A percentile compares a stretch with the other conserved stretches of the same genome.
These are phyloP conservation scores for Ogataea pini DNA, from an alignment of 805 yeast genomes.

Conservation along the genomic window DNA sequence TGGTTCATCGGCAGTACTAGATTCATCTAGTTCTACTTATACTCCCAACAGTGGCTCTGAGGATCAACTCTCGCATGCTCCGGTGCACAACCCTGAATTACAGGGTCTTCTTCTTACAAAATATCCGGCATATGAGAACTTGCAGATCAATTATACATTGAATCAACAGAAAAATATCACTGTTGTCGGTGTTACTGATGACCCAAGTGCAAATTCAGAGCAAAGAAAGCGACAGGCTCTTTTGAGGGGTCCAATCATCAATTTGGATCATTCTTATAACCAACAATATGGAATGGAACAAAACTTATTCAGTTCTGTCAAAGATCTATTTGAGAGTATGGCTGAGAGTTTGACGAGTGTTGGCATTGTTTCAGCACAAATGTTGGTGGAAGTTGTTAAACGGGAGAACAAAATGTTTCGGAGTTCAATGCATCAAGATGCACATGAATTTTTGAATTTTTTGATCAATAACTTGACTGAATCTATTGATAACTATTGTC, in stretches of 20 bases:
- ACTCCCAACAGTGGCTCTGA: constrained; percentile 8
- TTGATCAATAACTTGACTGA: constrained; percentile 69
- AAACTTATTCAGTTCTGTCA: constrained; percentile 63
- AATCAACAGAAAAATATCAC: constrained; percentile 47
- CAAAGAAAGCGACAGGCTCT: constrained; percentile 77
- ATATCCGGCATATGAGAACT: constrained; percentile 37
- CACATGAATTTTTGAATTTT: constrained; percentile 93
- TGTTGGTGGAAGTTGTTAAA: constrained; percentile 73
- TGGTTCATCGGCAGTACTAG: neutral
- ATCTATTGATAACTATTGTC: constrained; percentile 41
- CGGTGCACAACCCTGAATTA: constrained; percentile 23
- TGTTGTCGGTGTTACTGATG: constrained; percentile 46
- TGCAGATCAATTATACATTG: constrained; percentile 38
- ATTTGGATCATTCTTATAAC: constrained; percentile 68
- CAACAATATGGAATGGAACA: constrained; percentile 50
- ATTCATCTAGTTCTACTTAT: neutral
- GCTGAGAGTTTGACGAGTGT: constrained; percentile 64
- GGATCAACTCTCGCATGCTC: constrained; percentile 10
- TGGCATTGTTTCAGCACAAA: constrained; percentile 84
- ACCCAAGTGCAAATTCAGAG: constrained; percentile 54
- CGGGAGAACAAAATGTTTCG: constrained; percentile 82
- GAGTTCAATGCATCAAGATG: constrained; percentile 96
- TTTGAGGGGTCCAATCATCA: constrained; percentile 77
- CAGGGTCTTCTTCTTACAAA: constrained; percentile 22
- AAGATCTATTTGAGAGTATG: constrained; percentile 85